phyloP scores from a whole-genome alignment of 73 alveolate genomes.

The Stentor roeselii region DNA sequence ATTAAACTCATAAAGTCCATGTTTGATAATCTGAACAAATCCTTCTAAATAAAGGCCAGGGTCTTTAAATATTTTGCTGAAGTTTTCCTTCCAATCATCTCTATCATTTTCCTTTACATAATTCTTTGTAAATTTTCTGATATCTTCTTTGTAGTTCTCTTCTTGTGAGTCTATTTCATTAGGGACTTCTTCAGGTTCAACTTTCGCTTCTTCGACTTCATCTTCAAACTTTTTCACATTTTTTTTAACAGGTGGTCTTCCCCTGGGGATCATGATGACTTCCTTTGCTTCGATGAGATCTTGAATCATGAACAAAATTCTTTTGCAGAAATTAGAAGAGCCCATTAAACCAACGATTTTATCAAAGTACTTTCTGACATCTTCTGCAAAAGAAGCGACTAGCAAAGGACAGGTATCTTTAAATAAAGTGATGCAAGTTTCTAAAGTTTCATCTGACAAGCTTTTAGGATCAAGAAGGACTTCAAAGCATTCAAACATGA shows the following conservation, averaged over 20 bases:
- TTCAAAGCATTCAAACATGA: slow-evolving; percentile 18
- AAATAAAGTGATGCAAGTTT: not conserved
- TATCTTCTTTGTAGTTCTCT: not conserved
- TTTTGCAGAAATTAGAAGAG: not conserved
- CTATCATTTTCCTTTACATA: not conserved
- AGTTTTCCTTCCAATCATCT: not conserved
- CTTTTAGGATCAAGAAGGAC: not conserved
- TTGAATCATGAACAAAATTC: slow-evolving; percentile 16
- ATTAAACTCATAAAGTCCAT: not conserved
- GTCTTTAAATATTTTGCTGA: not conserved
- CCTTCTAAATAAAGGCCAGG: not conserved
- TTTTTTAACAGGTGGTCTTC: not conserved
- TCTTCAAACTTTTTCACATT: not conserved
- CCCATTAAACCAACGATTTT: not conserved
- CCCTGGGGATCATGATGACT: not conserved
- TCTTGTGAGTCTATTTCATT: not conserved
- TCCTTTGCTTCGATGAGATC: not conserved
- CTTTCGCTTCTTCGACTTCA: not conserved
- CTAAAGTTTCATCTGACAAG: slow-evolving; percentile 9
- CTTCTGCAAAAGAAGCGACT: not conserved
- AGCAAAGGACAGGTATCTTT: not conserved
- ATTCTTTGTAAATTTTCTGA: not conserved
- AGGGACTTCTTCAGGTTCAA: not conserved
- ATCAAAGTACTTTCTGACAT: not conserved
- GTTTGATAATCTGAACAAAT: not conserved